Evolutionary conservation across 305 asterid genomes (phyloP).

Genomic region (Fraxinus albicans): DNA sequence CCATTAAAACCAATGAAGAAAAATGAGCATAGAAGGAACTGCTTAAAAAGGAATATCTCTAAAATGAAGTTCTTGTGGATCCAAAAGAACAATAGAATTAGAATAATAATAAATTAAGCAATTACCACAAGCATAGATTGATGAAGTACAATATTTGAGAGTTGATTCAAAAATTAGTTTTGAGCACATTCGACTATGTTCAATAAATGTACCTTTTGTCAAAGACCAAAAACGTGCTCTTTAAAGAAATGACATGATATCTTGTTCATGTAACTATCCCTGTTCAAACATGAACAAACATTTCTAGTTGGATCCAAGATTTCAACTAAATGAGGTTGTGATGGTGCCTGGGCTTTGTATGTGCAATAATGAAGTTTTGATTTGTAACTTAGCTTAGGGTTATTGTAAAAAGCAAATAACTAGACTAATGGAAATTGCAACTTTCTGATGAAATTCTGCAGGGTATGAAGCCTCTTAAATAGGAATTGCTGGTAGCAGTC

Average conservation of each 20-base stretch:
- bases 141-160: background rate
- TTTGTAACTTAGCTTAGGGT: background rate
- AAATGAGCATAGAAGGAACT: background rate
- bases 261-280: background rate
- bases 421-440: conserved; percentile 4
- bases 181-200: background rate
- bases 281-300: background rate
- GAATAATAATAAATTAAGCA: background rate
- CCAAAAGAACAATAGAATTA: background rate
- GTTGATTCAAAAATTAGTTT: background rate
- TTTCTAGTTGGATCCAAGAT: background rate
- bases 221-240: background rate
- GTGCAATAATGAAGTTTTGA: background rate
- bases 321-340: conserved; percentile 5
- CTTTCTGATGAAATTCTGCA: conserved; percentile 24
- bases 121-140: background rate
- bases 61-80: background rate
- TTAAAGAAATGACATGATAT: background rate
- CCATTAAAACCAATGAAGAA: background rate
- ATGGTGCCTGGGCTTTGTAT: conserved; percentile 1
- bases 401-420: background rate
- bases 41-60: conserved; percentile 6
- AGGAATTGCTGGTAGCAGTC: conserved; percentile 28
- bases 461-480: conserved; percentile 77
- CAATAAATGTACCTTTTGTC: background rate